Conservation (phyloP, 306 rosid genomes). For the Canavalia gladiata region DNA sequence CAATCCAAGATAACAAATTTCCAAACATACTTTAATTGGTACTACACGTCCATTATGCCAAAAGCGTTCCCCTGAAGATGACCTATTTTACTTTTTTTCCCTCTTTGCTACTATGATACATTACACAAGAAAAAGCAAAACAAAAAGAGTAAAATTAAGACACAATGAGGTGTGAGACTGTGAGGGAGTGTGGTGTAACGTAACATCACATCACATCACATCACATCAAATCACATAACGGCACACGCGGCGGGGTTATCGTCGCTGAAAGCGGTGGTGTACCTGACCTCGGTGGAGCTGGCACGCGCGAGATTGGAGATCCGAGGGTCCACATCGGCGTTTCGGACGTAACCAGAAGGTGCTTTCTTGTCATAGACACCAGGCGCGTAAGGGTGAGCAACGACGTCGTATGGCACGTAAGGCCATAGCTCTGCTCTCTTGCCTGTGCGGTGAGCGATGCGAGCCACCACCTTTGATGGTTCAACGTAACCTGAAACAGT, state of each 20-base stretch:
- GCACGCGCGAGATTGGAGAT: slow-evolving; percentile 71
- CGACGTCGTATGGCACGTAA: slow-evolving; percentile 84
- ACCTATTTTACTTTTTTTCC: not conserved
- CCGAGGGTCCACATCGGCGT: slow-evolving; percentile 52
- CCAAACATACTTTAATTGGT: not conserved
- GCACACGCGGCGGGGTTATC: slow-evolving; percentile 77
- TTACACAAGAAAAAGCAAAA: not conserved
- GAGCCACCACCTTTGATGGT: slow-evolving; percentile 67
- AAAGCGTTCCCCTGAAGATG: not conserved
- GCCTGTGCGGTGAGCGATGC: slow-evolving; percentile 81
- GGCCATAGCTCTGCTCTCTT: slow-evolving; percentile 91
- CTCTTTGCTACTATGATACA: not conserved
- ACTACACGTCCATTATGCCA: not conserved
- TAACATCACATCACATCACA: too few relatives aligned
- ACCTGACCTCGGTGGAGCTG: slow-evolving; percentile 78
- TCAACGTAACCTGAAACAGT: slow-evolving; percentile 80
- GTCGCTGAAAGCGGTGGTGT: slow-evolving; percentile 90
- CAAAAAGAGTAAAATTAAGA: not conserved
- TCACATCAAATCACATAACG: slow-evolving; percentile 58
- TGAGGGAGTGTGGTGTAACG: too few relatives aligned
- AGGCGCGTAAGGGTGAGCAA: slow-evolving; percentile 74
- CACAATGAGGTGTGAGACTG: too few relatives aligned
- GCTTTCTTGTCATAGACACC: slow-evolving; percentile 87
- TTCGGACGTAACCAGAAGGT: slow-evolving; percentile 82
- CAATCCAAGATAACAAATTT: not conserved